Conservation (phyloP, 1,139 yeast genomes). For the Yamadazyma mexicana region DNA sequence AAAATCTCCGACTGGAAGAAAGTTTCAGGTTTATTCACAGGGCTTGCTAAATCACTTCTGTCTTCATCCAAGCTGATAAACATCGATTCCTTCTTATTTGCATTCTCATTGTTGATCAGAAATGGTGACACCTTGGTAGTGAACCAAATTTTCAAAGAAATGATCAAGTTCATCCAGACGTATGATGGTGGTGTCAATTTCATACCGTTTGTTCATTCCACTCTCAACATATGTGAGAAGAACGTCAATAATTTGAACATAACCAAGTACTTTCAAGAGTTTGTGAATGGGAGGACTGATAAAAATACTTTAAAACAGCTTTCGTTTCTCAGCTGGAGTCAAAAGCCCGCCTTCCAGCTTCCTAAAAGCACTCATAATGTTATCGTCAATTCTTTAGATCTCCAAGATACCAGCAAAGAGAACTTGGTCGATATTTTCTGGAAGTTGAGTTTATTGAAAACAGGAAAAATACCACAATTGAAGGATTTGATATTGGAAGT, state of each 20-base stretch:
- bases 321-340: conserved; percentile 13
- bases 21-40: conserved; percentile 17
- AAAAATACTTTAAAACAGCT: conserved; percentile 12
- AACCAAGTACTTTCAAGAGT: conserved; percentile 49
- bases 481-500: conserved; percentile 3
- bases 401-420: background rate
- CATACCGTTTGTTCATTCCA: conserved; percentile 50
- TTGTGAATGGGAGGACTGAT: conserved; percentile 32
- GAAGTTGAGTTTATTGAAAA: conserved; percentile 13
- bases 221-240: conserved; percentile 42
- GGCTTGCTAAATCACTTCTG: background rate
- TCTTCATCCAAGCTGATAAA: conserved; percentile 10
- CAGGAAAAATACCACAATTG: conserved; percentile 1
- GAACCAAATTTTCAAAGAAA: conserved; percentile 45
- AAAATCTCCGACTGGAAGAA: conserved; percentile 51
- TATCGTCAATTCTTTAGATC: conserved; percentile 6
- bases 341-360: conserved; percentile 8
- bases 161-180: conserved; percentile 35
- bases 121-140: conserved; percentile 56
- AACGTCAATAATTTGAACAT: conserved; percentile 49
- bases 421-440: conserved; percentile 14
- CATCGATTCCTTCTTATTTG: conserved; percentile 36
- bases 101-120: conserved; percentile 53
- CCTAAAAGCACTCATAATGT: conserved; percentile 3
- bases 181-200: conserved; percentile 37